Conservation (phyloP, 306 rosid species). For the Betula pendula region DNA sequence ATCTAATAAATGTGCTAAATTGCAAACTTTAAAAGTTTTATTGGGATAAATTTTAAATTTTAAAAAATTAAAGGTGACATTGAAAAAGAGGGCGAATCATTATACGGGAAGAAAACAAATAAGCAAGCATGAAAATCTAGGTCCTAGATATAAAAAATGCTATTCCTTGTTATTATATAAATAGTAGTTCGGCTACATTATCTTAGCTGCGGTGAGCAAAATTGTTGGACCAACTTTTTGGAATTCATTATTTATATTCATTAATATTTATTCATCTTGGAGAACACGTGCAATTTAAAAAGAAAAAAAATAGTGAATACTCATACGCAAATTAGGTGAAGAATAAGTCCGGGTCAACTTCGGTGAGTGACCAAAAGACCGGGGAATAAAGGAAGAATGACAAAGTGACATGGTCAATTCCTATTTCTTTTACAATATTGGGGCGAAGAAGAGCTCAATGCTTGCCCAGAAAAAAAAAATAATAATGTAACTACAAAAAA, state of each 20-base stretch:
- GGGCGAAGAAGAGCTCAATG: not conserved
- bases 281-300: not conserved
- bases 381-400: not conserved
- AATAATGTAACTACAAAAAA: too few species aligned
- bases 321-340: conserved; percentile 34
- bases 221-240: conserved; percentile 9
- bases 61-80: too few species aligned
- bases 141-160: not conserved
- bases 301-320: not conserved
- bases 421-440: conserved; percentile 29
- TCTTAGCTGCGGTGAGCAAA: conserved; percentile 7
- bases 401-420: conserved; percentile 43
- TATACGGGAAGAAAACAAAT: too few species aligned
- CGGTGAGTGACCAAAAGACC: conserved; percentile 30
- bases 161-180: not conserved
- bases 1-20: too few species aligned
- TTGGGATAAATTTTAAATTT: too few species aligned
- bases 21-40: too few species aligned
- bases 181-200: conserved; percentile 13
- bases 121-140: not conserved
- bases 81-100: too few species aligned
- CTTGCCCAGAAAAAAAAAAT: too few species aligned
- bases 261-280: not conserved
- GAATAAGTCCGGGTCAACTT: conserved; percentile 33
- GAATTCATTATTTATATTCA: not conserved